A percentile compares a stretch with the other conserved stretches of the same genome.
phyloP scores from a whole-genome alignment of 2,329 filamentous ascomycete species.

The Daldinia sp. region DNA sequence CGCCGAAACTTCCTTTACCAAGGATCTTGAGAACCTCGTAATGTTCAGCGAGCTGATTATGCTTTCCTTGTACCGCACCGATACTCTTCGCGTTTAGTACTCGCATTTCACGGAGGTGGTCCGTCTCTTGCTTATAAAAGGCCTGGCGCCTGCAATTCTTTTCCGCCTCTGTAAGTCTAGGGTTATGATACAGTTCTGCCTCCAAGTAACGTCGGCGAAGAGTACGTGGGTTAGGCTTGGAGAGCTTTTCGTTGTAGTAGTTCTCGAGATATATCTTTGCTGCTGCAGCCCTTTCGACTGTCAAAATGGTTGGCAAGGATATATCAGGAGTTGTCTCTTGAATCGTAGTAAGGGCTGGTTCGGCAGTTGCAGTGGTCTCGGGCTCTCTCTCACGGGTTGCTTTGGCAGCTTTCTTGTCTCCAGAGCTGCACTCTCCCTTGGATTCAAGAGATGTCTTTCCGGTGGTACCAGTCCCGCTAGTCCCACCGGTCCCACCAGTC shows the following conservation, averaged over 20 bases:
- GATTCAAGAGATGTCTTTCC: conserved; percentile 54
- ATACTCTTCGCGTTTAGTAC: conserved; percentile 70
- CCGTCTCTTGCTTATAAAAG: conserved; percentile 73
- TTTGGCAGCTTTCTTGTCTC: conserved; percentile 44
- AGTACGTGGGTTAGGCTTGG: conserved; percentile 64
- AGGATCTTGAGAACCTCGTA: conserved; percentile 85
- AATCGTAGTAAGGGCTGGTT: conserved; percentile 45
- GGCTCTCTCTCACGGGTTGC: conserved; percentile 41
- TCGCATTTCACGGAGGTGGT: conserved; percentile 77
- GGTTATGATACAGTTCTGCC: conserved; percentile 63
- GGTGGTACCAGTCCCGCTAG: conserved; percentile 43
- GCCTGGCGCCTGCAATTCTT: conserved; percentile 60
- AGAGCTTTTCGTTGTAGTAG: conserved; percentile 77
- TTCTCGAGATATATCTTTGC: conserved; percentile 89
- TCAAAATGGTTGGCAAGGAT: conserved; percentile 54
- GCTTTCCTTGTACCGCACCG: conserved; percentile 49
- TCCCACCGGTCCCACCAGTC: conserved; percentile 38
- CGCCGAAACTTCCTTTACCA: conserved; percentile 93
- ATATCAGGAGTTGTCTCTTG: conserved; percentile 47
- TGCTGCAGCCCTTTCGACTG: conserved; percentile 79
- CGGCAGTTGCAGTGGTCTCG: conserved; percentile 38
- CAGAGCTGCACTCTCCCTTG: conserved; percentile 46
- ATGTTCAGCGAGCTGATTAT: conserved; percentile 64
- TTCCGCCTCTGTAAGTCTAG: conserved; percentile 64
- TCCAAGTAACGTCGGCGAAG: conserved; percentile 70